A percentile compares a stretch with the other conserved stretches of the same genome.
Conservation (phyloP, 2,329 filamentous ascomycete species). For the Fusarium lateritium region DNA sequence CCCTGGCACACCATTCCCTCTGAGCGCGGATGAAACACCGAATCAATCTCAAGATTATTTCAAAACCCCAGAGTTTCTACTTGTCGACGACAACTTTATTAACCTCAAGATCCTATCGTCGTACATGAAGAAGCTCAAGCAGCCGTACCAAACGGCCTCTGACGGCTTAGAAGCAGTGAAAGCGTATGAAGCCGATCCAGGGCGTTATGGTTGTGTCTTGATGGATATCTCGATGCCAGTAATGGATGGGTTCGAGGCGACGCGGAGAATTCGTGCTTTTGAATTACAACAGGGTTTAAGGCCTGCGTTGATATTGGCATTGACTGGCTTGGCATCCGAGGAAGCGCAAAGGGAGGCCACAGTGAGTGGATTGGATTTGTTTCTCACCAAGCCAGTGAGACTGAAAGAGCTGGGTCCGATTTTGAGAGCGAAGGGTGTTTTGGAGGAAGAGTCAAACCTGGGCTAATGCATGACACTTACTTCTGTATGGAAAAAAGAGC, state of each 20-base stretch:
- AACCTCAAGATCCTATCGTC: conserved; percentile 55
- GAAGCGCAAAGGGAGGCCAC: conserved; percentile 67
- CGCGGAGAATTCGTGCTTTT: conserved; percentile 64
- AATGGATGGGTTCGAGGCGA: conserved; percentile 67
- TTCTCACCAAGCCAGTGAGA: conserved; percentile 68
- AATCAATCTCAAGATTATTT: conserved; percentile 14
- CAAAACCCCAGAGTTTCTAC: conserved; percentile 46
- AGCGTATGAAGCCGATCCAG: conserved; percentile 45
- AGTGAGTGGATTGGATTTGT: conserved; percentile 67
- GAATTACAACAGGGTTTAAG: conserved; percentile 60
- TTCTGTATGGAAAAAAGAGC: too few relatives aligned
- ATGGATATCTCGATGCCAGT: conserved; percentile 72
- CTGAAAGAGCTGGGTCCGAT: conserved; percentile 56
- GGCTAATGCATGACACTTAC: neutral
- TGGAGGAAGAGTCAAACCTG: conserved; percentile 30
- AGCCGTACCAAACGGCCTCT: conserved; percentile 49
- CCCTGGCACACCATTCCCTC: conserved; percentile 20
- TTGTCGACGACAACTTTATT: conserved; percentile 61
- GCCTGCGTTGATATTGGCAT: conserved; percentile 64
- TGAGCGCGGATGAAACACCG: conserved; percentile 26
- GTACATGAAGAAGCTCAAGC: conserved; percentile 55
- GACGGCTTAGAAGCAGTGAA: conserved; percentile 56
- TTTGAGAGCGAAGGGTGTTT: conserved; percentile 33
- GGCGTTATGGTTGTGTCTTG: conserved; percentile 51
- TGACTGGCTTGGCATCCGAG: conserved; percentile 67